A percentile compares a stretch with the other conserved stretches of the same genome.
These are phyloP conservation scores for Penicillium sp. DNA, from an alignment of 2,329 filamentous ascomycete genomes.

Conservation along the genomic window DNA sequence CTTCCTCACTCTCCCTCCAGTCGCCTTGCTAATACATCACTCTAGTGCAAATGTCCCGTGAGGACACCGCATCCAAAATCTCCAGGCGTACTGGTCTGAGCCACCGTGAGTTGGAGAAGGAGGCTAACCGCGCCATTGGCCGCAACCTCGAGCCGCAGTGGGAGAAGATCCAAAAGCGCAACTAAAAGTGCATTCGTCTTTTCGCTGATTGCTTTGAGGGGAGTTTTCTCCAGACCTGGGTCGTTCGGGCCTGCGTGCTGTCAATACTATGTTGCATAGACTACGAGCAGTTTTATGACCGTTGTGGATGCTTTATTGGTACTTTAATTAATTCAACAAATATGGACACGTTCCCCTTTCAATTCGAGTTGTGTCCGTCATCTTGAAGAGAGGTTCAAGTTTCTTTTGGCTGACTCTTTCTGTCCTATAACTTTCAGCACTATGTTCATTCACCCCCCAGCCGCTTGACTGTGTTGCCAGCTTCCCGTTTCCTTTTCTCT, in stretches of 20 bases:
- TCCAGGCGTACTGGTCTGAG: slow-evolving; percentile 30
- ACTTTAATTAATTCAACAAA: not conserved
- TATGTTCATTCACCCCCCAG: too few species aligned
- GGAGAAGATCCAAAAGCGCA: slow-evolving; percentile 3
- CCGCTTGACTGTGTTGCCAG: too few species aligned
- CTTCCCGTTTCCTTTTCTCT: too few species aligned
- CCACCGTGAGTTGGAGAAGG: slow-evolving; percentile 28
- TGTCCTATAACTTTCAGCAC: too few species aligned
- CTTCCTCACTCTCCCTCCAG: fast-evolving
- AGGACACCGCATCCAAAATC: slow-evolving; percentile 33
- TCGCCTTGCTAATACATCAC: not conserved
- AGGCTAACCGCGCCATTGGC: slow-evolving; percentile 33
- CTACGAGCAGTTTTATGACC: not conserved
- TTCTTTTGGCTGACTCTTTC: too few species aligned
- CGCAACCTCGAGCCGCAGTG: slow-evolving; percentile 30
- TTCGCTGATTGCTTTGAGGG: not conserved
- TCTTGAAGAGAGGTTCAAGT: too few species aligned
- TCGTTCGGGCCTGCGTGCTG: not conserved
- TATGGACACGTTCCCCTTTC: too few species aligned
- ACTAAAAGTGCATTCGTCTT: not conserved
- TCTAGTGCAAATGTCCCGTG: slow-evolving; percentile 33
- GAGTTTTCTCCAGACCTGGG: not conserved
- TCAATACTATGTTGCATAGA: not conserved
- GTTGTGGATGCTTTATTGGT: not conserved
- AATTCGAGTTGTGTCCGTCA: too few species aligned